Conservation (phyloP, 768 basidiomycete species). For the Leccinum disarticulatum region DNA sequence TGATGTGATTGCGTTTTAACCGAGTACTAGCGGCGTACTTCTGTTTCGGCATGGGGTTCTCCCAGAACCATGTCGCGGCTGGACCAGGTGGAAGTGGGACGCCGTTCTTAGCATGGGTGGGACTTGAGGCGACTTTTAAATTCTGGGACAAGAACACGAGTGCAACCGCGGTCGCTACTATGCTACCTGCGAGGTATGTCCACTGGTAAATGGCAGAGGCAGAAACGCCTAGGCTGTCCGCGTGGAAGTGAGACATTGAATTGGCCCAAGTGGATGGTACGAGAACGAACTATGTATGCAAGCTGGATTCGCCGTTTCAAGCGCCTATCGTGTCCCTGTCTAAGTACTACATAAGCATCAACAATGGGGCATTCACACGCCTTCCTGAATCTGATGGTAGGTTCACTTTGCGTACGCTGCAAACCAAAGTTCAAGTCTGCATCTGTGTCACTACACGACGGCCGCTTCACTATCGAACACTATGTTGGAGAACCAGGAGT, state of each 20-base stretch:
- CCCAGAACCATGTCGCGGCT: neutral
- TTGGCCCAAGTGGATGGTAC: too few relatives aligned
- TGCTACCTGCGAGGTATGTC: neutral
- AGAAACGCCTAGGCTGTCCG: neutral
- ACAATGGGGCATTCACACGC: too few relatives aligned
- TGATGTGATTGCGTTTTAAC: neutral
- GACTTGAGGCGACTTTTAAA: neutral
- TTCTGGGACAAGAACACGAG: neutral
- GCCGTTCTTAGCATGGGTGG: neutral
- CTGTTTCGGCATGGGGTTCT: neutral
- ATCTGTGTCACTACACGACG: too few relatives aligned
- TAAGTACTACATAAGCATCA: too few relatives aligned
- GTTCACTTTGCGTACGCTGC: too few relatives aligned
- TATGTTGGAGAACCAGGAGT: too few relatives aligned
- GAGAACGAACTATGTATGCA: too few relatives aligned
- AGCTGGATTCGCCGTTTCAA: too few relatives aligned
- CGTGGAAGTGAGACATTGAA: neutral
- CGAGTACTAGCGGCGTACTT: neutral
- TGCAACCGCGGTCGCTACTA: neutral
- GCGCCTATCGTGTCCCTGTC: too few relatives aligned
- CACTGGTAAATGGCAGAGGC: neutral
- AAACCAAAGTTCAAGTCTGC: too few relatives aligned
- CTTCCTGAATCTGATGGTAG: too few relatives aligned
- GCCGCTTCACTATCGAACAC: too few relatives aligned
- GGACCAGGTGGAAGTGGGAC: neutral